Base-by-base conservation (phyloP, 2,329 filamentous ascomycete genomes). In the Paracamarosporium sp. region DNA sequence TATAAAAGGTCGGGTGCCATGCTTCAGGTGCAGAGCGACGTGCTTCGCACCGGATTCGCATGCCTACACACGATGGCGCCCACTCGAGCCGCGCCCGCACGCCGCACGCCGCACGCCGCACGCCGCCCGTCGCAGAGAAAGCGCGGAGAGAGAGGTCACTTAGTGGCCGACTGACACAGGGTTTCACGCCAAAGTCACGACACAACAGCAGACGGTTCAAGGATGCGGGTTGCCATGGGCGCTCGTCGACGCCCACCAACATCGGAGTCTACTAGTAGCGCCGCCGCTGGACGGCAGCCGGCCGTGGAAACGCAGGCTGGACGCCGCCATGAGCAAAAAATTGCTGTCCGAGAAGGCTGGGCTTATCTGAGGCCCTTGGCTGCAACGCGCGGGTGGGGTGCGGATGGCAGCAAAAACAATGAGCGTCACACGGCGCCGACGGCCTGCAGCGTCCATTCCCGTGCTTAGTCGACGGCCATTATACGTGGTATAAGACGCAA, bases 361-460 rank as follows among this genome's bases (percentile, higher is more conserved):
- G 47, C 56, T 59, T 59, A 53, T 55, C 56, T 47, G 48, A 30
- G 28, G 31, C 36, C 15, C 57, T 55, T 56, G 48, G 57, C 53
- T 25, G 47, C 50, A 56, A 56, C 53, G 57, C 46, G 57, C 41
- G 57, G 50, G 57, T 50, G 57, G 57, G 53, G 44, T 48, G 56
- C 20, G 24, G 45, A 45, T 27, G 46, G 30, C 31, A 40, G 46
- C 41, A 59, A 56, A 59, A 60, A 53, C 53, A 60, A 60, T 35
- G 44, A 44, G 53, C 38, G 53, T 50, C 31, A 38, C 57, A 52
- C 55, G 30, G 43, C 44, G 40, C 52, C 24, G 45, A 38, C 30
- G 45, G 50, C 38, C 50, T n/a, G n/a, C 25, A 30, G 20, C 33
- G 28, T 31, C 33, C 15, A 40, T 20, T 50, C 36, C 36, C 11